These are phyloP conservation scores for Stagonosporopsis cucurbitacearum DNA, from an alignment of 2,329 filamentous ascomycete species.

Conservation along the genomic window DNA sequence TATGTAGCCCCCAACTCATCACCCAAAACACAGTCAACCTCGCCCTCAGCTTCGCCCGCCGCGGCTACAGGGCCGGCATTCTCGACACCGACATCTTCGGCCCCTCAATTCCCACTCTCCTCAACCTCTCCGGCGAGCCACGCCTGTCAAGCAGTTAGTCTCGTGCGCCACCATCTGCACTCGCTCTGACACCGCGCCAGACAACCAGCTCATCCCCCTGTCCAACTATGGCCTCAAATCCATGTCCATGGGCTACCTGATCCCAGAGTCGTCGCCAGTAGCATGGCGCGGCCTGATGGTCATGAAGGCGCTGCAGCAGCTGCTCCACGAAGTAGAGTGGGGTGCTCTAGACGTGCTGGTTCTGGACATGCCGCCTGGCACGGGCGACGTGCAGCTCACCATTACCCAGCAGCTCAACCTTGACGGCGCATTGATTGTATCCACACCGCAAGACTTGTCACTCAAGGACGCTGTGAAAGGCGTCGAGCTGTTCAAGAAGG, in stretches of 20 bases:
- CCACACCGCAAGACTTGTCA: constrained; percentile 91
- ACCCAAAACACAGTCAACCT: constrained; percentile 66
- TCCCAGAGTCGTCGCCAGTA: constrained; percentile 79
- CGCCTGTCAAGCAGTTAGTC: constrained; percentile 72
- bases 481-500: constrained; percentile 89
- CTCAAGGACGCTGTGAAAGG: constrained; percentile 91
- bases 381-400: constrained; percentile 94
- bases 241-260: constrained; percentile 98
- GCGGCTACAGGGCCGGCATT: constrained; percentile 82
- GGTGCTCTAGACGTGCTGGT: constrained; percentile 86
- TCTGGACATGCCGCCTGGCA: constrained; percentile 90
- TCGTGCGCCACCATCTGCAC: background rate
- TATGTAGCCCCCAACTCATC: background rate
- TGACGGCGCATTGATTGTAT: constrained; percentile 85
- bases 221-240: constrained; percentile 96
- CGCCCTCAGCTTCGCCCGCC: constrained; percentile 82
- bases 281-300: constrained; percentile 98
- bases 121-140: constrained; percentile 82
- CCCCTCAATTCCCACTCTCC: constrained; percentile 88
- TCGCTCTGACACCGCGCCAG: constrained; percentile 48
- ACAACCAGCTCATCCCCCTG: constrained; percentile 82
- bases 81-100: constrained; percentile 97
- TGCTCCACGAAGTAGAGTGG: constrained; percentile 96
- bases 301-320: constrained; percentile 94
- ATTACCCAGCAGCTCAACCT: constrained; percentile 93